phyloP scores from a whole-genome alignment of 2,329 filamentous ascomycete species.

The Penicillium hordei region DNA sequence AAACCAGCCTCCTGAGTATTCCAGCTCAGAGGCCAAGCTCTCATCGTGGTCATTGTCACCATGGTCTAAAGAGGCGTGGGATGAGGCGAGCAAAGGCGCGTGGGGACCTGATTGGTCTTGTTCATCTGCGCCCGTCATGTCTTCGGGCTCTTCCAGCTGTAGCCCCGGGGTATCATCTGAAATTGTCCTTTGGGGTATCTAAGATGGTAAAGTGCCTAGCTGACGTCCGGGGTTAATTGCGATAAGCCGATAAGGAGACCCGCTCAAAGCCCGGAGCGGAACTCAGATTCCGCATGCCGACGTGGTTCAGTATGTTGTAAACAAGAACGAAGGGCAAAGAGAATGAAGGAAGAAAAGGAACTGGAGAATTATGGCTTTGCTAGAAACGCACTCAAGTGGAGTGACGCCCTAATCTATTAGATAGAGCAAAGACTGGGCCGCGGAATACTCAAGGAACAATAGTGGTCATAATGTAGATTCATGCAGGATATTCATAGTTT shows the following conservation, averaged over 20 bases:
- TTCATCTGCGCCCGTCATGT: slow-evolving; percentile 30
- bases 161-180: slow-evolving; percentile 9
- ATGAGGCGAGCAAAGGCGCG: slow-evolving; percentile 34
- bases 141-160: slow-evolving; percentile 13
- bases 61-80: slow-evolving; percentile 14
- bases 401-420: background rate
- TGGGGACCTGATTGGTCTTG: slow-evolving; percentile 24
- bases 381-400: background rate
- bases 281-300: background rate
- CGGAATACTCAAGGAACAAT: background rate
- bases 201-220: background rate
- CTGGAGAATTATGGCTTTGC: background rate
- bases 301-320: background rate
- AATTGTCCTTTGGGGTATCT: background rate
- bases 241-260: slow-evolving; percentile 15
- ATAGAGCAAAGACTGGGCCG: background rate
- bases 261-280: slow-evolving; percentile 16
- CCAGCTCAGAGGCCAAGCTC: slow-evolving; percentile 12
- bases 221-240: slow-evolving; percentile 13
- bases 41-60: slow-evolving; percentile 10
- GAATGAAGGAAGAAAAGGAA: background rate
- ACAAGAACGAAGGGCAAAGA: background rate
- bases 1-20: slow-evolving; percentile 43
- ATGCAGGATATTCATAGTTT: slow-evolving; percentile 6
- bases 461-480: background rate